Percentiles rank a stretch among this genome's conserved stretches.
Conservation (phyloP, 345 rosid genomes). For the Pseudoturritis turrita region DNA sequence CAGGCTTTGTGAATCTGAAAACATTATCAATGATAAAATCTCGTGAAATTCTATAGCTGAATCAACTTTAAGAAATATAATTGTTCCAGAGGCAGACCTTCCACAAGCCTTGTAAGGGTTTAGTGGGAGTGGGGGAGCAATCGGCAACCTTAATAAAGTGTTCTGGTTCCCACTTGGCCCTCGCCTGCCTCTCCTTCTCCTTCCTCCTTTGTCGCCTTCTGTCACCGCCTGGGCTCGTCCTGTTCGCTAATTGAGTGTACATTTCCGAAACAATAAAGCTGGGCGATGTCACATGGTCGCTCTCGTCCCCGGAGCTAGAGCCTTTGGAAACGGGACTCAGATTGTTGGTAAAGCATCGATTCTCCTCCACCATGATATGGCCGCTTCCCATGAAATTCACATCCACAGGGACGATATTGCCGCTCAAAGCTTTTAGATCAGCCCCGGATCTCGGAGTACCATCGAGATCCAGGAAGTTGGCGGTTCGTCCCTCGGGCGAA, state of each 20-base stretch:
- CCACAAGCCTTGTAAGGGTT: constrained; percentile 90
- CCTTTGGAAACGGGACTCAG: constrained; percentile 28
- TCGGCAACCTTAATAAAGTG: constrained; percentile 73
- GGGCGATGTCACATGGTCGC: constrained; percentile 48
- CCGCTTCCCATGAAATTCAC: constrained; percentile 63
- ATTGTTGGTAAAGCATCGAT: constrained; percentile 19
- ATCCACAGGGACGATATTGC: constrained; percentile 52
- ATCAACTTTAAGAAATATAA: background rate
- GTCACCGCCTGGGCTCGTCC: constrained; percentile 60
- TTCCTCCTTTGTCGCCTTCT: constrained; percentile 78
- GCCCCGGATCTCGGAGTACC: constrained; percentile 30
- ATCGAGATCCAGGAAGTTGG: constrained; percentile 49
- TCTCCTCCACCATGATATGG: constrained; percentile 74
- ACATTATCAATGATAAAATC: background rate
- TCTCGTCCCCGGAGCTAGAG: constrained; percentile 45
- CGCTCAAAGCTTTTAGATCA: constrained; percentile 26
- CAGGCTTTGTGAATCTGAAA: too few relatives aligned
- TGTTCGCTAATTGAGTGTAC: constrained; percentile 74
- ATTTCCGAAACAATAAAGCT: constrained; percentile 55
- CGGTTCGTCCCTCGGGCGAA: constrained; percentile 49
- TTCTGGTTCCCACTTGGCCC: constrained; percentile 72
- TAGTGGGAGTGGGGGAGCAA: constrained; percentile 55
- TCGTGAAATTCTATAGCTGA: too few relatives aligned
- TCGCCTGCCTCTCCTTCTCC: constrained; percentile 69
- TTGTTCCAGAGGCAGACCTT: constrained; percentile 42